Evolutionary conservation across 257 asterid species (phyloP), one percentile per base, ranked within the genome.

Genomic region (Scutellaria barbata): DNA sequence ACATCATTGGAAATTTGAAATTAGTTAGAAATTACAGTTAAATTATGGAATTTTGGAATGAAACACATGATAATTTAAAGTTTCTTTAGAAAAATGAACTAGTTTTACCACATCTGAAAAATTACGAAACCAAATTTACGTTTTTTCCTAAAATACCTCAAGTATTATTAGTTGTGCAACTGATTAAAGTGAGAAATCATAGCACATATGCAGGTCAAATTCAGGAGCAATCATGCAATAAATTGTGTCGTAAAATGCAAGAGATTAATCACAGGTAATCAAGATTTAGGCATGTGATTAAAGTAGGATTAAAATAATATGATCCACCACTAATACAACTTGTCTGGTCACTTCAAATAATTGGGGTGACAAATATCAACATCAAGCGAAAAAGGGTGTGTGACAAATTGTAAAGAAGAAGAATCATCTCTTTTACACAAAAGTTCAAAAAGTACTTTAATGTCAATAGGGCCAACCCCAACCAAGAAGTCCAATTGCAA

Each of bases 391-490:
- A 80, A 77, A 61, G 18, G 79, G 74, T 51, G 53, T 5, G 48
- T 80, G 87, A 77, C 83, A 64, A 82, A 63, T 88, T 79, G 91
- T 88, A 85, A 88, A 86, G 90, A 66, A 18, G 79, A 71, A 79
- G 81, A 77, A 74, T 79, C 33, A 39, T 55, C 61, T 70, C 62
- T 48, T 25, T 55, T 70, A 46, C 73, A 75, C 10, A 13, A 72
- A 89, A 80, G 87, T 74, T 63, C 5, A 9, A 79, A 79, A 67
- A 79, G 85, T 60, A 61, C 74, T 75, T 72, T 77, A 72, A 33
- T 46, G 42, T 67, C 76, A 46, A 45, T 7, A 52, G 46, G 75
- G 40, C 77, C 85, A 66, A 37, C 30, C 56, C 61, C 60, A 41
- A 71, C 63, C 76, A 62, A 63, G 10, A 48, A 33, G 13, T 43